Percentiles rank a stretch among this genome's conserved stretches.
phyloP scores from a whole-genome alignment of 78 protist species.

The Paratrimastix pyriformis region DNA sequence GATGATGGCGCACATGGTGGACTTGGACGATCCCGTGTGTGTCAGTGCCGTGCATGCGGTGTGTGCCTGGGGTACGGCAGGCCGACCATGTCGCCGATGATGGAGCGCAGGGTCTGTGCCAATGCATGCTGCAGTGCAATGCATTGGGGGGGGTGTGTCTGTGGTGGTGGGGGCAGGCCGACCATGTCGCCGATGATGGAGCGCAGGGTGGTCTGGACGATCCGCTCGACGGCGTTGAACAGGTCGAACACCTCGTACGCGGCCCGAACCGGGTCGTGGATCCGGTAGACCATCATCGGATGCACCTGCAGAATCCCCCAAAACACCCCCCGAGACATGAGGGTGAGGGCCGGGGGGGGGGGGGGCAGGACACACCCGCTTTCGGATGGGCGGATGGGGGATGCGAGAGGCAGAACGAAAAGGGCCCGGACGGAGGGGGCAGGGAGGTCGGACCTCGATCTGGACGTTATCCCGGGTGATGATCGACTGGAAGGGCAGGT shows the following conservation, averaged over 20 bases:
- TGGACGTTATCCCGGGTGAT: constrained; percentile 27
- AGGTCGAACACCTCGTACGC: constrained; percentile 13
- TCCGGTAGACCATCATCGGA: constrained; percentile 6
- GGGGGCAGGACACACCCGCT: too few species aligned
- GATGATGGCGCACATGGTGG: too few species aligned
- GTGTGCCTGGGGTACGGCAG: too few species aligned
- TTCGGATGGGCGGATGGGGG: not conserved
- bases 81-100: constrained; percentile 22
- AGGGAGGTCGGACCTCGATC: too few species aligned
- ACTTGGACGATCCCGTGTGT: too few species aligned
- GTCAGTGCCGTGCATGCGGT: too few species aligned
- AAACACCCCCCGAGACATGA: too few species aligned
- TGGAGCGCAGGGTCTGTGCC: constrained; percentile 12
- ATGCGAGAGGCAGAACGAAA: not conserved
- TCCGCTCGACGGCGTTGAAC: not conserved
- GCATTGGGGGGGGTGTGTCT: too few species aligned
- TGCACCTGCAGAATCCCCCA: not conserved
- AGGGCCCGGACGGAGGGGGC: not conserved
- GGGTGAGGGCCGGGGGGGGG: too few species aligned
- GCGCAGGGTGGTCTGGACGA: constrained; percentile 24
- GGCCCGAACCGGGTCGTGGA: not conserved
- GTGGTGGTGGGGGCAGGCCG: too few species aligned
- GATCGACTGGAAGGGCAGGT: constrained; percentile 9
- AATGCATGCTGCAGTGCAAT: too few species aligned
- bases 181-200: constrained; percentile 14